These are phyloP conservation scores for Picocystis sp. DNA, from an alignment of 163 green algal genomes.

Conservation along the genomic window DNA sequence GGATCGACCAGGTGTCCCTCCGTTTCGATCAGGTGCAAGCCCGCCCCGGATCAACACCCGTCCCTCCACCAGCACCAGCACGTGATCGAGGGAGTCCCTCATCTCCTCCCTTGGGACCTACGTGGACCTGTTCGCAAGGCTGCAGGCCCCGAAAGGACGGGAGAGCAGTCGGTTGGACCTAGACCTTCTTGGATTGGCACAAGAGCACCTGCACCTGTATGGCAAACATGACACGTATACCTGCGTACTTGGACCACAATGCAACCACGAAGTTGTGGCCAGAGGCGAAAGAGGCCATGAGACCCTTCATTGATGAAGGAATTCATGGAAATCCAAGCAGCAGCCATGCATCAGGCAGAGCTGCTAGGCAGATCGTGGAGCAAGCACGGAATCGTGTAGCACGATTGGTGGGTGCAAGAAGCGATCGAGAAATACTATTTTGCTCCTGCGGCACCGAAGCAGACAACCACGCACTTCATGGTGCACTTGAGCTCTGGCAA, in stretches of 20 bases:
- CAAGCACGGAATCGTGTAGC: conserved; percentile 29
- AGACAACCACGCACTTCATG: conserved; percentile 62
- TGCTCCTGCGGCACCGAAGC: conserved; percentile 60
- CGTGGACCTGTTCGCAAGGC: too few species aligned
- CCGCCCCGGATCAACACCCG: too few species aligned
- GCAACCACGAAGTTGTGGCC: conserved; percentile 52
- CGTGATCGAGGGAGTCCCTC: too few species aligned
- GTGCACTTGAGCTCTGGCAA: conserved; percentile 13
- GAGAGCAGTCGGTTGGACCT: too few species aligned
- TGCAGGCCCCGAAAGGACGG: too few species aligned
- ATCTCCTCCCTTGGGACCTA: too few species aligned
- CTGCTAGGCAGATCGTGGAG: conserved; percentile 8
- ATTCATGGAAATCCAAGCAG: background rate
- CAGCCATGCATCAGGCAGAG: conserved; percentile 1
- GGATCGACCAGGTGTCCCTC: too few species aligned
- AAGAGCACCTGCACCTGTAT: too few species aligned
- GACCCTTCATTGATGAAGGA: background rate
- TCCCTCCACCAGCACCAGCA: too few species aligned
- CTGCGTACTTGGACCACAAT: conserved; percentile 53
- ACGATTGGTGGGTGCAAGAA: conserved; percentile 25
- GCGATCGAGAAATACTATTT: conserved; percentile 43
- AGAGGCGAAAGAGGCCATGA: conserved; percentile 18
- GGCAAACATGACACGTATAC: too few species aligned
- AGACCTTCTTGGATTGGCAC: too few species aligned
- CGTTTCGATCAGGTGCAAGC: too few species aligned